These are phyloP conservation scores for Cadophora sp. DNA, from an alignment of 2,329 filamentous ascomycete species.

Conservation along the genomic window DNA sequence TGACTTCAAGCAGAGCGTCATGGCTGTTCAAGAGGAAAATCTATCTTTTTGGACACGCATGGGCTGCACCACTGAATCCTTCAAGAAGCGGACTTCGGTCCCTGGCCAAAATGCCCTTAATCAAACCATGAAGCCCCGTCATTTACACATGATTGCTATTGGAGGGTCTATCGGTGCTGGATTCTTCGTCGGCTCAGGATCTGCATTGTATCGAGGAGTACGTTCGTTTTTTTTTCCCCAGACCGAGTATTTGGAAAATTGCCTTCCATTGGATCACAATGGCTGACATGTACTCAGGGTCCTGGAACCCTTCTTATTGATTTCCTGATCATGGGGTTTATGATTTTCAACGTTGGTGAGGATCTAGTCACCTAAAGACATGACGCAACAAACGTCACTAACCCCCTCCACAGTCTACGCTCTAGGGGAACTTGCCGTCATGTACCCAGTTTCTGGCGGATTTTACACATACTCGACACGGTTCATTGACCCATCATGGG, in stretches of 20 bases:
- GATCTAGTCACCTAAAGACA: neutral
- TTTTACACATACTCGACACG: conserved; percentile 90
- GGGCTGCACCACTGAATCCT: conserved; percentile 48
- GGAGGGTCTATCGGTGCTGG: conserved; percentile 90
- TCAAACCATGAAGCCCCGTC: conserved; percentile 78
- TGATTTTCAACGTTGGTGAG: conserved; percentile 67
- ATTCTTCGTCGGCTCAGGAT: conserved; percentile 83
- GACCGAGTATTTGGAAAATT: neutral
- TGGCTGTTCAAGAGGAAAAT: conserved; percentile 34
- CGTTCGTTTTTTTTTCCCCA: neutral
- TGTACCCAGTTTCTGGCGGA: conserved; percentile 88
- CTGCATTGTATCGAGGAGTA: conserved; percentile 68
- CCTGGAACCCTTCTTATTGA: conserved; percentile 79
- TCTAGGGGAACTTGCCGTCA: conserved; percentile 85
- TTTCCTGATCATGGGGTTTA: conserved; percentile 78
- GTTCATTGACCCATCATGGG: conserved; percentile 94
- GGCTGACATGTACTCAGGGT: conserved; percentile 49
- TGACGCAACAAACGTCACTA: conserved; percentile 15
- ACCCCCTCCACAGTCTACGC: conserved; percentile 79
- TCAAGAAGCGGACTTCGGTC: conserved; percentile 44
- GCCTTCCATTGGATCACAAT: neutral
- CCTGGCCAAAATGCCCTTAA: conserved; percentile 61
- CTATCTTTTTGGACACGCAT: conserved; percentile 47
- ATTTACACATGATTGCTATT: conserved; percentile 97
- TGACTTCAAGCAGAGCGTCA: conserved; percentile 25